Conservation (phyloP, 352 stramenopile species). For the Phytophthora brassicae region DNA sequence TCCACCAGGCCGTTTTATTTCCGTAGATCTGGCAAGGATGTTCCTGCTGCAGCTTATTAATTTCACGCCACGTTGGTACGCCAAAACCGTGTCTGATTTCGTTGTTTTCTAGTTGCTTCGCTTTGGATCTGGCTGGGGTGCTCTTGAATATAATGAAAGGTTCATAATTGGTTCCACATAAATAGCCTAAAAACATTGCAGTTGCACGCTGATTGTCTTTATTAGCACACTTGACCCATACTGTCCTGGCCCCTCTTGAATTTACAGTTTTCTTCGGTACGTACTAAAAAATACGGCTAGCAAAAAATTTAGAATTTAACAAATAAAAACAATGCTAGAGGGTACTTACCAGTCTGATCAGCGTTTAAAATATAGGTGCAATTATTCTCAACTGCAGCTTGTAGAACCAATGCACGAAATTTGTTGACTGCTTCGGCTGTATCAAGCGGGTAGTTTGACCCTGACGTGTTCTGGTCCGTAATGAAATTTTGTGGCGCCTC, state of each 20-base stretch:
- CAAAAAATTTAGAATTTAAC: too few relatives aligned
- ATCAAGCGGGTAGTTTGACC: conserved; percentile 14
- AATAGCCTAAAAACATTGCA: conserved; percentile 1
- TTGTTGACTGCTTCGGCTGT: background rate
- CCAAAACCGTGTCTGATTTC: conserved; percentile 5
- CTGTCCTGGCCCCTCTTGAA: background rate
- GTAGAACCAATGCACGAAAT: background rate
- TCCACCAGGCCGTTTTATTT: too few relatives aligned
- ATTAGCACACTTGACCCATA: conserved; percentile 5
- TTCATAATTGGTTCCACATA: conserved; percentile 1
- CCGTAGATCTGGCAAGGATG: too few relatives aligned
- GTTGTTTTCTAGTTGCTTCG: background rate
- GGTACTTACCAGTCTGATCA: conserved; percentile 6
- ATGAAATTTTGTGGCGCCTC: conserved; percentile 7
- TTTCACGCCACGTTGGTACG: background rate
- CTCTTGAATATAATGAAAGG: conserved; percentile 11
- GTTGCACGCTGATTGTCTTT: conserved; percentile 9
- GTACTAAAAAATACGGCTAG: conserved; percentile 5
- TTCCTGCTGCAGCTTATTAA: background rate
- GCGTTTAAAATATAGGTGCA: conserved; percentile 11
- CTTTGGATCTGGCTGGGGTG: background rate
- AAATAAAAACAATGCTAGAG: background rate
- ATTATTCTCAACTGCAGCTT: conserved; percentile 8
- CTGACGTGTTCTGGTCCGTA: conserved; percentile 6
- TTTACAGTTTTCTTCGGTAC: conserved; percentile 2